phyloP scores from a whole-genome alignment of 202 grass and related monocot genomes.

The Thinopyrum obtusiflorum region DNA sequence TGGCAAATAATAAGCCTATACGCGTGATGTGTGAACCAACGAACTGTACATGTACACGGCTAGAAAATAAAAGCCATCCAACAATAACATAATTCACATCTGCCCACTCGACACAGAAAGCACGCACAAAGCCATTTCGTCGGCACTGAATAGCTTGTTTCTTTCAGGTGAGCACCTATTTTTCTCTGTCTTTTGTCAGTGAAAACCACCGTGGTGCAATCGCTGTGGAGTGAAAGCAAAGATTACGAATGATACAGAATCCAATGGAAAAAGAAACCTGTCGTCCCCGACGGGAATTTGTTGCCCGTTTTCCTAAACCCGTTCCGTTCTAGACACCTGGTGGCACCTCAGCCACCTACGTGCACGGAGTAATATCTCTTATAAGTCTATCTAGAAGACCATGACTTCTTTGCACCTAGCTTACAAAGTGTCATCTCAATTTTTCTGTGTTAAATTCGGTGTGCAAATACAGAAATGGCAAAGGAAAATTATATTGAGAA shows the following conservation, averaged over 20 bases:
- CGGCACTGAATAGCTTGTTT: neutral
- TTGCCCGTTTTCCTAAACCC: constrained; percentile 9
- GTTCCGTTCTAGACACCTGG: neutral
- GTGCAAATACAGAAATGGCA: neutral
- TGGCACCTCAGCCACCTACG: neutral
- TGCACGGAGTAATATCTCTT: neutral
- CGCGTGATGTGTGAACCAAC: neutral
- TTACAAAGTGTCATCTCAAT: no score
- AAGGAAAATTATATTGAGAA: neutral
- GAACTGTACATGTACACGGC: neutral
- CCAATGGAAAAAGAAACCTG: neutral
- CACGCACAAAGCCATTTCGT: neutral
- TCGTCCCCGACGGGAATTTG: neutral
- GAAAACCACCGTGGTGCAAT: neutral
- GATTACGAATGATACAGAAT: neutral
- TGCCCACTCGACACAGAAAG: neutral
- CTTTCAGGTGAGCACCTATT: neutral
- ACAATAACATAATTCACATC: neutral
- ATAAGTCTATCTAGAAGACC: constrained; percentile 30
- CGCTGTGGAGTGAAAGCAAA: constrained; percentile 19
- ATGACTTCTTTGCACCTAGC: neutral
- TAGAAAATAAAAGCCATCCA: neutral
- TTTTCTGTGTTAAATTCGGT: no score
- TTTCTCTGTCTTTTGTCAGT: neutral
- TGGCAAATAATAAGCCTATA: neutral